Percentiles rank a stretch among this genome's conserved stretches.
phyloP scores from a whole-genome alignment of 2,329 filamentous ascomycete species.

The Xylaria sp. region DNA sequence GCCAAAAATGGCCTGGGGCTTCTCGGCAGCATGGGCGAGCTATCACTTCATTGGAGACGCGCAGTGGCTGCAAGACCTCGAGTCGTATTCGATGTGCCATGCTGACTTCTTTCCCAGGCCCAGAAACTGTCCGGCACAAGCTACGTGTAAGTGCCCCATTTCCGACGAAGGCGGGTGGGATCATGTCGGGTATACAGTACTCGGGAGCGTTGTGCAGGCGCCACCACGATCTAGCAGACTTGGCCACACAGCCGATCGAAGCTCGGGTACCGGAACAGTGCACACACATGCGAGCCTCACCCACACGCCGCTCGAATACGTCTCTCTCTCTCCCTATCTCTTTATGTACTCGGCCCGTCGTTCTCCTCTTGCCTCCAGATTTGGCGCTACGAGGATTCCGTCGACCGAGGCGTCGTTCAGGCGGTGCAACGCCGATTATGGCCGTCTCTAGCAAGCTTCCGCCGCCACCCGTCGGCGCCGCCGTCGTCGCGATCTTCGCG shows the following conservation, averaged over 20 bases:
- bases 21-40: slow-evolving; percentile 16
- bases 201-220: slow-evolving; percentile 41
- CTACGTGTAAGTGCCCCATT: slow-evolving; percentile 37
- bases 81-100: slow-evolving; percentile 25
- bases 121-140: slow-evolving; percentile 26
- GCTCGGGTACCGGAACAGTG: slow-evolving; percentile 32
- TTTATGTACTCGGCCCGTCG: slow-evolving; percentile 16
- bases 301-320: slow-evolving; percentile 22
- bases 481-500: not conserved
- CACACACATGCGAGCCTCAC: slow-evolving; percentile 25
- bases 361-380: not conserved
- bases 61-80: slow-evolving; percentile 17
- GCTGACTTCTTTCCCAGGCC: slow-evolving; percentile 26
- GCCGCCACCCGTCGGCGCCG: not conserved
- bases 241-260: slow-evolving; percentile 34
- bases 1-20: slow-evolving; percentile 14
- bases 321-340: slow-evolving; percentile 12
- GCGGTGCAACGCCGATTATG: not conserved
- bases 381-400: not conserved
- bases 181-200: slow-evolving; percentile 29
- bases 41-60: slow-evolving; percentile 14
- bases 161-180: slow-evolving; percentile 40
- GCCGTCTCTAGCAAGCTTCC: slow-evolving; percentile 1
- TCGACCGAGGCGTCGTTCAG: not conserved
- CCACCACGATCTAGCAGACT: slow-evolving; percentile 39